Conservation (phyloP, 2,329 filamentous ascomycete genomes). For the Botrytis deweyae region DNA sequence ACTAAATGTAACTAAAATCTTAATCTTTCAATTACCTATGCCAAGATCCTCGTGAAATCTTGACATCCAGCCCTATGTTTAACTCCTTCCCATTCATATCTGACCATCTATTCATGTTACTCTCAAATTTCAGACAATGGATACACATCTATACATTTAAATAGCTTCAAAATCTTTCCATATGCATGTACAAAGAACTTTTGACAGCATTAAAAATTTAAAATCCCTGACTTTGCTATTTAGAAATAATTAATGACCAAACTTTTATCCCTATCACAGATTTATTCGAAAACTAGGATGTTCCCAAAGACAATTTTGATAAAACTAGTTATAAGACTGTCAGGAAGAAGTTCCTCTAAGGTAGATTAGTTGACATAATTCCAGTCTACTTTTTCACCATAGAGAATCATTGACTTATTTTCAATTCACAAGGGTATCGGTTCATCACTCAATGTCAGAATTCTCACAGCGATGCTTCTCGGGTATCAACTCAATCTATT, state of each 20-base stretch:
- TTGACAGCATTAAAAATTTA: neutral
- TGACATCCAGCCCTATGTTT: neutral
- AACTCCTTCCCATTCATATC: neutral
- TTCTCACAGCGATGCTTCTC: neutral
- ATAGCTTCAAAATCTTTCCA: neutral
- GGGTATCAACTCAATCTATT: neutral
- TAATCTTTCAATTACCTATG: neutral
- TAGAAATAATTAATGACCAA: neutral
- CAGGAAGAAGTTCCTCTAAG: neutral
- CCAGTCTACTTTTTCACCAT: neutral
- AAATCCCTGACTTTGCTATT: neutral
- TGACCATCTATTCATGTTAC: neutral
- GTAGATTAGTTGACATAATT: neutral
- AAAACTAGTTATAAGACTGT: neutral
- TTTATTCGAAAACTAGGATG: neutral
- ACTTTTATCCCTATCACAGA: neutral
- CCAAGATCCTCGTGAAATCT: neutral
- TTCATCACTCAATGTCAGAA: neutral
- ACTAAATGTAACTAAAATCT: neutral
- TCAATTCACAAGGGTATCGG: neutral
- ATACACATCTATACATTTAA: neutral
- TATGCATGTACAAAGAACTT: too few species aligned
- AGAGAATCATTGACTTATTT: too few species aligned
- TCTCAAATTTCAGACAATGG: neutral
- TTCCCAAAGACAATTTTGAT: neutral